A percentile compares a stretch with the other conserved stretches of the same genome.
Evolutionary conservation across 331 rosid genomes (phyloP).

Genomic region (Quercus phellos): DNA sequence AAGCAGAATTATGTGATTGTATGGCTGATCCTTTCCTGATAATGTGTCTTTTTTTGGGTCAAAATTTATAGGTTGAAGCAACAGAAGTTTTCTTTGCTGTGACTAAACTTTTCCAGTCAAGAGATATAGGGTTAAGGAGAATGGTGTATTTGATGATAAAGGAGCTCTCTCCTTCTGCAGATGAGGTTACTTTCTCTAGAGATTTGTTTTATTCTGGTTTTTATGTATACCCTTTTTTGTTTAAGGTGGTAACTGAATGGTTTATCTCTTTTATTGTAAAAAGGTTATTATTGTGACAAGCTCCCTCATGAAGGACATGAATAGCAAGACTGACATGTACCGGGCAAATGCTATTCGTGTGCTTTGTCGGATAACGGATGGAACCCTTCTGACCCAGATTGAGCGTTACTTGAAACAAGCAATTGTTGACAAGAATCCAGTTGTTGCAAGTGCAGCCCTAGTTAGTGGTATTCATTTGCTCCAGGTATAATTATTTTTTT

Average conservation of each 20-base stretch:
- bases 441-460: conserved; percentile 96
- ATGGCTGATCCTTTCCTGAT: conserved; percentile 3
- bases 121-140: conserved; percentile 95
- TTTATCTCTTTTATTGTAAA: conserved; percentile 7
- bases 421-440: conserved; percentile 96
- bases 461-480: conserved; percentile 97
- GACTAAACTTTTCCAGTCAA: conserved; percentile 92
- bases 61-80: conserved; percentile 68
- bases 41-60: conserved; percentile 5
- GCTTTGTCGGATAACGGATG: conserved; percentile 93
- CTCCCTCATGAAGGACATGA: conserved; percentile 99
- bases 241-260: conserved; percentile 28
- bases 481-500: conserved; percentile 47
- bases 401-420: conserved; percentile 98
- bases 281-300: conserved; percentile 98
- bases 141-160: conserved; percentile 97
- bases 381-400: conserved; percentile 95
- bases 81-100: conserved; percentile 97
- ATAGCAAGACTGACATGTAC: conserved; percentile 95
- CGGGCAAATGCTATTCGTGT: conserved; percentile 99
- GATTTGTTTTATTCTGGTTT: conserved; percentile 7
- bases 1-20: conserved; percentile 5
- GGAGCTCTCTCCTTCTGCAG: conserved; percentile 95
- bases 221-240: conserved; percentile 6
- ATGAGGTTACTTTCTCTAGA: conserved; percentile 56